Base-by-base conservation (phyloP, 2,329 filamentous ascomycete genomes). In the Alternaria alternata region DNA sequence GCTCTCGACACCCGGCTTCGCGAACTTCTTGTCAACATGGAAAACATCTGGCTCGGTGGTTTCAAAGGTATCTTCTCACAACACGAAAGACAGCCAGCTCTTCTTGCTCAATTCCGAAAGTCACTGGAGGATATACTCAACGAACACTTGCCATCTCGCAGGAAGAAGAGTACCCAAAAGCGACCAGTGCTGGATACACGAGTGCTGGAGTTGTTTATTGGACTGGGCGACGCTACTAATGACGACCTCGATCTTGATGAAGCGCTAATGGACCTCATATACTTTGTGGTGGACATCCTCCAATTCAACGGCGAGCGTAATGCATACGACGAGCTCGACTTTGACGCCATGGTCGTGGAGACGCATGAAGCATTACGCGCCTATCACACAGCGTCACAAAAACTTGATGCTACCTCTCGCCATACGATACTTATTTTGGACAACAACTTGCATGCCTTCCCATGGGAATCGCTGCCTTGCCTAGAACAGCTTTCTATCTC, bases 251-350 rank as follows among this genome's bases (percentile, higher is more conserved):
- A 97, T 63, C 85, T 96, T 22, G 94, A 98, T 64, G 94, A 98
- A 71, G 88, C 90, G 0, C 81, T 99, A n/a, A 93, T 90, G 67
- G 95, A 99, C 75, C 82, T 99, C 28, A 86, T 99, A 4, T 98
- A 97, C 80, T 98, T 98, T 75, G 91, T 98, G 1, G 90, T 99
- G 6, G 95, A 99, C 71, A 94, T 98, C 52, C 84, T 99, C 3
- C 95, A 98, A 75, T 98, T 99, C 78, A 92, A 97, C 69, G 95
- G 95, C 16, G 96, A 99, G 80, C 87, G 89, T 48, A 99, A 98
- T 74, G 95, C 96, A 0, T 97, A 97, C 78, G 95, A 99, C 70
- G 95, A 99, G 80, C 92, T 99, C 64, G 94, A 98, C 78, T 96
- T 98, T 74, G 95, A 99, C 68, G 82, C 85, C 47, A 96, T 99